phyloP scores from a whole-genome alignment of 257 asterid genomes.

The Solanum raphanifolium region DNA sequence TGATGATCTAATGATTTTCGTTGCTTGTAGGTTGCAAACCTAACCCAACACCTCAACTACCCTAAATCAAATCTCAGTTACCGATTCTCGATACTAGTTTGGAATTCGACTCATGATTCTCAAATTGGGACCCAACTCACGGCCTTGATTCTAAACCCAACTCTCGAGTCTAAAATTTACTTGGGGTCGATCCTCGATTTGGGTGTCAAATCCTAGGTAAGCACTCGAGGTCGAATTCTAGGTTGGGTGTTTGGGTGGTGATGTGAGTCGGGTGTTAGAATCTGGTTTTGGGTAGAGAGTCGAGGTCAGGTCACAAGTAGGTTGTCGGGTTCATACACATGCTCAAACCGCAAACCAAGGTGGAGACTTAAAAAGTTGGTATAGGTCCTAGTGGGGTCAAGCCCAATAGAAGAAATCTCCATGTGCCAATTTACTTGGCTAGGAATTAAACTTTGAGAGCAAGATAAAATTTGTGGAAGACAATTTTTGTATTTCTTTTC shows the following conservation, averaged over 20 bases:
- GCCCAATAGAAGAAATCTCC: neutral
- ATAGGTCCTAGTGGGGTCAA: neutral
- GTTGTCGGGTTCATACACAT: neutral
- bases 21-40: neutral
- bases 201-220: too few relatives aligned
- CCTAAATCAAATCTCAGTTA: neutral
- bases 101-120: neutral
- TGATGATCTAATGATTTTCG: too few relatives aligned
- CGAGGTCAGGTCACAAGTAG: neutral
- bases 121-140: neutral
- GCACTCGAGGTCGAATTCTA: too few relatives aligned
- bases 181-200: neutral
- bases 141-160: too few relatives aligned
- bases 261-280: neutral
- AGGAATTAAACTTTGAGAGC: neutral
- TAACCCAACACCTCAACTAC: neutral
- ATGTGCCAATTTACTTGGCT: neutral
- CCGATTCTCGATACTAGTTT: too few relatives aligned
- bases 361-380: neutral
- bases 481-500: too few relatives aligned
- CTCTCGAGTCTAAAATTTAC: neutral
- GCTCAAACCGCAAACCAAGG: neutral
- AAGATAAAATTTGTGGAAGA: too few relatives aligned
- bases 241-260: neutral
- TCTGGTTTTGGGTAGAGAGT: neutral